A percentile compares a stretch with the other conserved stretches of the same genome.
Conservation (phyloP, 805 yeast species). For the Suhomyces sp. region DNA sequence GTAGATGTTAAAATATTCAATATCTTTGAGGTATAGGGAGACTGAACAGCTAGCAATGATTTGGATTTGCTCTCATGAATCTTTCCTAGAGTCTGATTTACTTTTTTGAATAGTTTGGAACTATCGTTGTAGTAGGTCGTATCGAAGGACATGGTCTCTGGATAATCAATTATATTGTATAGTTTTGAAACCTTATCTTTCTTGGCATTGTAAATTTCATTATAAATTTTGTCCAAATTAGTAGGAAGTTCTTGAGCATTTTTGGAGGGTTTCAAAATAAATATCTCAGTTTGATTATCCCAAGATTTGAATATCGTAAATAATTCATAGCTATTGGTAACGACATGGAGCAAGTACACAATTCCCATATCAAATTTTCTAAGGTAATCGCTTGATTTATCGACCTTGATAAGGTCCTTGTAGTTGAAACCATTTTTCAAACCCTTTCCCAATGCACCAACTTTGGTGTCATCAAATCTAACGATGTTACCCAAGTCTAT, state of each 20-base stretch:
- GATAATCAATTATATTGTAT: constrained; percentile 51
- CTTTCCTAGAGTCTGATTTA: constrained; percentile 53
- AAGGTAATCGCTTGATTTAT: constrained; percentile 50
- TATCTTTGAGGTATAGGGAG: constrained; percentile 56
- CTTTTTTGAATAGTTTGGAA: constrained; percentile 53
- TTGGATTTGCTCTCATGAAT: constrained; percentile 61
- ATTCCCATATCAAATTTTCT: constrained; percentile 53
- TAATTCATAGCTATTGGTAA: constrained; percentile 72
- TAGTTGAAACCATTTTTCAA: constrained; percentile 79
- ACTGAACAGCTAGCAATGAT: constrained; percentile 67
- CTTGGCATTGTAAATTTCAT: constrained; percentile 50
- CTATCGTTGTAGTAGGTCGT: constrained; percentile 53
- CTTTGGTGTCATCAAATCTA: constrained; percentile 60
- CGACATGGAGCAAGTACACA: constrained; percentile 65
- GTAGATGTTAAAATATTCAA: constrained; percentile 45
- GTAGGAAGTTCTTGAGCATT: constrained; percentile 64
- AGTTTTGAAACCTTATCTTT: constrained; percentile 41
- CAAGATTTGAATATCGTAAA: constrained; percentile 66
- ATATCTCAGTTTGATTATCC: constrained; percentile 49
- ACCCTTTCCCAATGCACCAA: constrained; percentile 86
- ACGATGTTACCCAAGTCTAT: constrained; percentile 76
- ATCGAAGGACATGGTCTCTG: constrained; percentile 52
- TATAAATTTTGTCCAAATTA: constrained; percentile 52
- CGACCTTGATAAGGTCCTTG: constrained; percentile 50
- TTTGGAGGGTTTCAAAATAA: constrained; percentile 65